Base-by-base conservation (phyloP, 1,284 basidiomycete genomes). In the Apiotrichum akiyoshidainum region DNA sequence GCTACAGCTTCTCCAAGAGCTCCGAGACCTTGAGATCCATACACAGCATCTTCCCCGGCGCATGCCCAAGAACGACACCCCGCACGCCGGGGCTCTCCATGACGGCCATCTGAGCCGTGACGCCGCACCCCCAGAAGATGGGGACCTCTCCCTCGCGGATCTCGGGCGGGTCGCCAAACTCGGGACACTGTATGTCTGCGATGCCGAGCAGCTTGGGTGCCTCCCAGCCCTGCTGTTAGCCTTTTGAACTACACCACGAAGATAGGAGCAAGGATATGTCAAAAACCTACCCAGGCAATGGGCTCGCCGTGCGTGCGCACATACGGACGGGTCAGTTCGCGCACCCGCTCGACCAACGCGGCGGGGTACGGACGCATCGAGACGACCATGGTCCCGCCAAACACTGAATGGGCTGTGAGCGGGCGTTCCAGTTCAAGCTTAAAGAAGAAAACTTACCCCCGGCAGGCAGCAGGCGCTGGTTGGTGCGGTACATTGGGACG, bases 81-180 rank as follows among this genome's bases (percentile, higher is more conserved):
- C 62, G 46, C 3, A 68, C 52, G 19, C 51, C 56, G 9, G 60
- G 51, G 40, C 57, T 60, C 19, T 55, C 46, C 65, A 71, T 67
- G 13, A 73, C 59, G 2, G 57, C 64, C 19, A 67, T 57, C 52
- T 74, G 72, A 5, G 72, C 71, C 1, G 71, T 71, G 5, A 74
- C 71, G 0, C 72, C 72, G 46, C 73, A 72, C 13, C 59, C 73
- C 73, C 73, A 75, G 55, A 69, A 75, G 1, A 73, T 71, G 2
- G 73, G 68, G 12, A 73, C 64, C 34, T 75, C 73, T 13, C 67
- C 73, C 10, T 69, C 64, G 17, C 58, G 42, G 13, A 73, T 44
- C 12, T 54, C 58, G 11, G 63, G 59, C 17, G 67, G 41, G 31
- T 68, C 66, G 12, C 73, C 73, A 46, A 65, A 73, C 17, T 74